Base-by-base conservation (phyloP, 768 basidiomycete genomes). In the Rhizopogon sp. region DNA sequence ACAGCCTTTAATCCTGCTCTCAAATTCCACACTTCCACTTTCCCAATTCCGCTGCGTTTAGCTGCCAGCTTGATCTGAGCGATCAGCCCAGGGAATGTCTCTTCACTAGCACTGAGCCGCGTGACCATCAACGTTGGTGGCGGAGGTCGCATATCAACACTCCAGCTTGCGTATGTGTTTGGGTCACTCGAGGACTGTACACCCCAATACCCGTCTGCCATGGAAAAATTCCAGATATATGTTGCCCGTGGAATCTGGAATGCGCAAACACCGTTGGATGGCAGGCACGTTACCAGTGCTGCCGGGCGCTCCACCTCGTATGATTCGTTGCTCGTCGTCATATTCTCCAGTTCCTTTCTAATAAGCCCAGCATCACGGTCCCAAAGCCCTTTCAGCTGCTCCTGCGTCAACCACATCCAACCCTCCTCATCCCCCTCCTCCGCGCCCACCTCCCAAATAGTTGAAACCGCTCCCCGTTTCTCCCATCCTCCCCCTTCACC, bases 11-110 rank as follows among this genome's bases (percentile, higher is more conserved):
- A 57, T 14, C 75, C 57, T 11, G 56, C 39, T 1, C 75, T 69
- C 29, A 81, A 52, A 57, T 77, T 77, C 76, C 80, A 83, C 4
- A 77, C 63, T 56, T 82, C 82, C 29, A 83, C 62, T 33, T 54
- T 70, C 20, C 65, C 60, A 50, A 78, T 62, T 5, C 68, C 68
- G 53, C 68, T 57, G 35, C 68, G 62, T 41, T 55, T 61, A 17
- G 79, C 79, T 11, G 67, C 61, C 33, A 67, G 60, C 52, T 69
- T 64, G 9, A 80, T 62, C 39, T 60, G 66, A 8, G 45, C 56
- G 8, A 82, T 56, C 13, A 82, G 61, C 5, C 35, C 61, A 3
- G 60, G 60, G 46, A 83, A 76, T 1, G 63, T 58, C 3, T 65
- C 62, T 14, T 64, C 52, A 17, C 52, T 56, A 14, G 64, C 65